Conservation (phyloP, 2,329 filamentous ascomycete genomes). For the Davidsoniella eucalypti region DNA sequence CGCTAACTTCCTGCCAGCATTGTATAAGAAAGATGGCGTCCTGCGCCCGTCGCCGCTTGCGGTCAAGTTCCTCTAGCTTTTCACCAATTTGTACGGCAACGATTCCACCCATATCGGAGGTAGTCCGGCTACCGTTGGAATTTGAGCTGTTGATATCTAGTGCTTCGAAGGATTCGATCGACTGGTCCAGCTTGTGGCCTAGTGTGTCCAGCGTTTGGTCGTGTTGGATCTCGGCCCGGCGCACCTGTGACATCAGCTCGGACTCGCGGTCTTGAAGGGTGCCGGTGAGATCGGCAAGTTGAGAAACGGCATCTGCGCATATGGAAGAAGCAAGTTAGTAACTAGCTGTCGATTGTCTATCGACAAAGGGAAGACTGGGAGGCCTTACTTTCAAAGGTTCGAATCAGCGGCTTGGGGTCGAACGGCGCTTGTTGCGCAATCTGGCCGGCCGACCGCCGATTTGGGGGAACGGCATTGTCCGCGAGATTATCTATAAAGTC, state of each 20-base stretch:
- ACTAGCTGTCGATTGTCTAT: conserved; percentile 3
- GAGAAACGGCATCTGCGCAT: conserved; percentile 41
- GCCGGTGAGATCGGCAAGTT: conserved; percentile 55
- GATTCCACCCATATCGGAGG: conserved; percentile 27
- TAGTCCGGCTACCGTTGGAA: conserved; percentile 24
- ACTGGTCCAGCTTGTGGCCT: conserved; percentile 76
- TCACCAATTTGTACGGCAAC: conserved; percentile 91
- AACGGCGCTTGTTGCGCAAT: conserved; percentile 40
- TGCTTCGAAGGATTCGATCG: conserved; percentile 80
- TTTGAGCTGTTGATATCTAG: conserved; percentile 53
- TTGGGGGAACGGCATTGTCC: conserved; percentile 62
- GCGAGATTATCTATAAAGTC: conserved; percentile 93
- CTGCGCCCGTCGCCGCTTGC: conserved; percentile 73
- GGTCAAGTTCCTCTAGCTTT: conserved; percentile 81
- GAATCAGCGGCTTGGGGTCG: conserved; percentile 91
- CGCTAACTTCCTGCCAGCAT: conserved; percentile 92
- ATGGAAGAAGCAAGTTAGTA: conserved; percentile 5
- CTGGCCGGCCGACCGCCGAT: conserved; percentile 54
- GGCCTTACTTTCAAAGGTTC: conserved; percentile 65
- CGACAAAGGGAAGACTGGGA: not conserved
- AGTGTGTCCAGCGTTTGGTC: conserved; percentile 78
- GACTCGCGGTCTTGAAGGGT: conserved; percentile 84
- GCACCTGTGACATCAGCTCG: conserved; percentile 75
- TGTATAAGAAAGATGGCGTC: conserved; percentile 92
- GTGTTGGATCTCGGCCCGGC: conserved; percentile 81